These are phyloP conservation scores for Parathielavia appendiculata DNA, from an alignment of 495 filamentous ascomycete species.

Conservation along the genomic window DNA sequence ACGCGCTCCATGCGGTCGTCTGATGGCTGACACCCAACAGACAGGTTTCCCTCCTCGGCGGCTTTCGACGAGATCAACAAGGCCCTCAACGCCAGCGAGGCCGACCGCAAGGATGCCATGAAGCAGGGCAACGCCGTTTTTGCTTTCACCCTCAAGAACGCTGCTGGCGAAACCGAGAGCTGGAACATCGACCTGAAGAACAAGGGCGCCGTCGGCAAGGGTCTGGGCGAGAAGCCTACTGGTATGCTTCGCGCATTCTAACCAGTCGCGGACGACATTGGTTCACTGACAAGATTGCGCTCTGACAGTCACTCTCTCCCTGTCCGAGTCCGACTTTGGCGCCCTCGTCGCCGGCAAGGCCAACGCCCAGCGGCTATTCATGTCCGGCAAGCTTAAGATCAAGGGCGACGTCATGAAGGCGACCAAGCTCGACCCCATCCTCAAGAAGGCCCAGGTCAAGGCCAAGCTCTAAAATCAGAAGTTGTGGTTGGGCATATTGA, in stretches of 20 bases:
- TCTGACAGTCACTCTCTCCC: slow-evolving; percentile 66
- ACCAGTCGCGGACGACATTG: neutral
- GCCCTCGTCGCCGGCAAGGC: slow-evolving; percentile 80
- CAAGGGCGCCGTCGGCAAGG: slow-evolving; percentile 75
- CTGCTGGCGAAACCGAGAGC: slow-evolving; percentile 64
- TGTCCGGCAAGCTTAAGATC: slow-evolving; percentile 95
- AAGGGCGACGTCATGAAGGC: slow-evolving; percentile 99
- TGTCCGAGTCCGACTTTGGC: slow-evolving; percentile 82
- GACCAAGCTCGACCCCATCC: slow-evolving; percentile 89
- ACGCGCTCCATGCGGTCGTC: too few relatives aligned
- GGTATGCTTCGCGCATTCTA: slow-evolving; percentile 48
- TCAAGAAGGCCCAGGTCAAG: slow-evolving; percentile 81
- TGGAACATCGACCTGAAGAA: slow-evolving; percentile 97
- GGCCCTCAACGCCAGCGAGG: slow-evolving; percentile 62
- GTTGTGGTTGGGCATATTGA: neutral
- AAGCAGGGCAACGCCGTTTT: slow-evolving; percentile 84
- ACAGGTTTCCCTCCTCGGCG: slow-evolving; percentile 80
- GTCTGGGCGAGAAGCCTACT: slow-evolving; percentile 70
- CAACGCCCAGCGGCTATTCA: slow-evolving; percentile 92
- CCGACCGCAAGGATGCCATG: slow-evolving; percentile 79
- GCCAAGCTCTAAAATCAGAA: slow-evolving; percentile 64
- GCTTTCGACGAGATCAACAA: slow-evolving; percentile 85
- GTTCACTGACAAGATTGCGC: slow-evolving; percentile 8
- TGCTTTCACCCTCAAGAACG: slow-evolving; percentile 88
- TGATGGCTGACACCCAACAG: slow-evolving; percentile 40